Evolutionary conservation across 2,329 filamentous ascomycete genomes (phyloP).

Genomic region (Aspergillus amoenus): DNA sequence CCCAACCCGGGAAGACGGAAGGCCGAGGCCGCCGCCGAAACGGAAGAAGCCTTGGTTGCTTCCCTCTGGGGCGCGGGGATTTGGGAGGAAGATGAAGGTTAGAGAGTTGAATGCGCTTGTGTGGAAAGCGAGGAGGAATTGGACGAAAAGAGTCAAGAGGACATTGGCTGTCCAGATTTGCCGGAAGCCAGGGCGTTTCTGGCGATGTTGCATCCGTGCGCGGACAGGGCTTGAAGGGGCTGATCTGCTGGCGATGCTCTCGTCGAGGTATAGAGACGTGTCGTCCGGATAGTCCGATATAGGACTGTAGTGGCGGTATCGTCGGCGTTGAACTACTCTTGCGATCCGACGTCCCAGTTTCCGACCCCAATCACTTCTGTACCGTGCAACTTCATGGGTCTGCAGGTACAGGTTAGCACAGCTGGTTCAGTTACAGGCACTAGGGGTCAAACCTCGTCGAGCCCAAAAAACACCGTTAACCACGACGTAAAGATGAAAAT

Average conservation of each 20-base stretch:
- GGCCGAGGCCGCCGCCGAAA: constrained; percentile 73
- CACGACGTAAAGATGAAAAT: constrained; percentile 58
- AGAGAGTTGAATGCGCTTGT: constrained; percentile 74
- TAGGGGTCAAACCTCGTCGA: constrained; percentile 59
- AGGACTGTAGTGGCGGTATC: constrained; percentile 34
- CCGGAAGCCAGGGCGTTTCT: constrained; percentile 45
- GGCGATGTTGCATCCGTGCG: constrained; percentile 28
- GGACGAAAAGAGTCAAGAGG: constrained; percentile 59
- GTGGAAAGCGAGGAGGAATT: constrained; percentile 71
- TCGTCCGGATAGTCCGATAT: constrained; percentile 29
- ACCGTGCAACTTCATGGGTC: constrained; percentile 40
- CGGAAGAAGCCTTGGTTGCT: constrained; percentile 47
- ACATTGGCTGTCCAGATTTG: constrained; percentile 57
- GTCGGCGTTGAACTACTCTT: constrained; percentile 23
- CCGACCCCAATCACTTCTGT: constrained; percentile 43
- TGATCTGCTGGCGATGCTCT: constrained; percentile 25
- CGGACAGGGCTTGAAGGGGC: constrained; percentile 26
- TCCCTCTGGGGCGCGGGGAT: constrained; percentile 57
- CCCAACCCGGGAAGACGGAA: constrained; percentile 70
- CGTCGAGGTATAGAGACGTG: constrained; percentile 35
- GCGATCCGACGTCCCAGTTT: constrained; percentile 37
- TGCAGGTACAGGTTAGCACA: constrained; percentile 7
- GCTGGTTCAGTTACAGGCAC: no score
- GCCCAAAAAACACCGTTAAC: constrained; percentile 58
- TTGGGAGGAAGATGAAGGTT: constrained; percentile 75